These are phyloP conservation scores for Ophiostoma sp. DNA, from an alignment of 2,329 filamentous ascomycete genomes.

Conservation along the genomic window DNA sequence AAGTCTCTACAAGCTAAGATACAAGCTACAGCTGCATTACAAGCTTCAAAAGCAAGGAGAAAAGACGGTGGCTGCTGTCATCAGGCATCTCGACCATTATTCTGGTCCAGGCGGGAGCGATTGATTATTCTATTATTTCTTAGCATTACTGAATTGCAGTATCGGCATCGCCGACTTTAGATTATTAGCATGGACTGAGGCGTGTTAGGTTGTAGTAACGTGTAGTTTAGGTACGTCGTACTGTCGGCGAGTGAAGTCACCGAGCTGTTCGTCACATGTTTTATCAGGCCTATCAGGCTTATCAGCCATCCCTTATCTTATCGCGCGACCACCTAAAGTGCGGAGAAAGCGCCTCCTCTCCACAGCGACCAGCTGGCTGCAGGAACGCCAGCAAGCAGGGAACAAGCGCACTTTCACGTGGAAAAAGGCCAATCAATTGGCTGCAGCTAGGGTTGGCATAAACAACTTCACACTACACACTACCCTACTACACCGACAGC, in stretches of 20 bases:
- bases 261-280: too few relatives aligned
- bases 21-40: too few relatives aligned
- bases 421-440: conserved; percentile 10
- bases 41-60: not conserved
- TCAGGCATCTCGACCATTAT: not conserved
- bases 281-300: too few relatives aligned
- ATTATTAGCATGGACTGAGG: too few relatives aligned
- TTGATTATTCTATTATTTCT: not conserved
- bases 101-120: conserved; percentile 10
- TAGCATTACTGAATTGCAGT: not conserved
- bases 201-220: too few relatives aligned
- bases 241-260: too few relatives aligned
- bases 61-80: not conserved
- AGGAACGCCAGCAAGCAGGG: not conserved
- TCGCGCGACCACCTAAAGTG: not conserved
- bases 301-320: not conserved
- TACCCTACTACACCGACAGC: not conserved
- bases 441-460: not conserved
- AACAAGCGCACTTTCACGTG: conserved; percentile 9
- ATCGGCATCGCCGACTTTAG: not conserved
- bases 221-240: too few relatives aligned
- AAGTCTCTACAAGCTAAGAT: not conserved
- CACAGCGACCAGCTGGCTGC: conserved; percentile 1
- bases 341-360: not conserved
- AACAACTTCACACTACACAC: not conserved